phyloP scores from a whole-genome alignment of 2,329 filamentous ascomycete genomes.

The Calycina herbarum region DNA sequence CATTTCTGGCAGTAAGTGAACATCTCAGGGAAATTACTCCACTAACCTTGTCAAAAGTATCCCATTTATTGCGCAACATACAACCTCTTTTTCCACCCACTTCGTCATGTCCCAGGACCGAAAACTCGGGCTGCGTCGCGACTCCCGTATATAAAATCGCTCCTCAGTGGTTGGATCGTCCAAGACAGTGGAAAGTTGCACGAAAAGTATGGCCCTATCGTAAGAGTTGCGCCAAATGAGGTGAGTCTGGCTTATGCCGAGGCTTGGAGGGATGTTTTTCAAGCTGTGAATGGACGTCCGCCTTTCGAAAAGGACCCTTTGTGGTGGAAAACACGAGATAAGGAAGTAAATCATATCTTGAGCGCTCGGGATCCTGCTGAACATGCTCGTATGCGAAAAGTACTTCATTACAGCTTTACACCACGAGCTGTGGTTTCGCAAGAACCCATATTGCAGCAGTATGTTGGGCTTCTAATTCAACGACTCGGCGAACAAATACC shows the following conservation, averaged over 20 bases:
- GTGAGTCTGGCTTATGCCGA: slow-evolving; percentile 2
- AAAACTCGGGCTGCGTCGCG: background rate
- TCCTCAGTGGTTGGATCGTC: background rate
- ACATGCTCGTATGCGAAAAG: slow-evolving; percentile 1
- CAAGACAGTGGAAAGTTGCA: slow-evolving; percentile 3
- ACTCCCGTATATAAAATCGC: background rate
- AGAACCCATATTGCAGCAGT: background rate
- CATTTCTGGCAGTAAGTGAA: background rate
- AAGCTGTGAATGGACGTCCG: background rate
- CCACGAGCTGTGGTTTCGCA: background rate
- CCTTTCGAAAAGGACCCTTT: background rate
- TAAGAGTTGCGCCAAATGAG: slow-evolving; percentile 3
- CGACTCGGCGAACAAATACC: background rate
- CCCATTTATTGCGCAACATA: background rate
- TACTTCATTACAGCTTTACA: background rate
- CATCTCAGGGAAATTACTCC: background rate
- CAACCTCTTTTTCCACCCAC: slow-evolving; percentile 1
- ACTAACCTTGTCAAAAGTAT: background rate
- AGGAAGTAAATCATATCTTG: background rate
- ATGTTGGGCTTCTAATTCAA: background rate
- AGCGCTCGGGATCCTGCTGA: background rate
- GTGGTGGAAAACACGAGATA: background rate
- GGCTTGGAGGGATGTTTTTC: slow-evolving; percentile 1
- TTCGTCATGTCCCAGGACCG: background rate
- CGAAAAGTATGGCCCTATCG: background rate